Evolutionary conservation across 2,329 filamentous ascomycete species (phyloP).

Genomic region (Ascochyta clinopodiicola): DNA sequence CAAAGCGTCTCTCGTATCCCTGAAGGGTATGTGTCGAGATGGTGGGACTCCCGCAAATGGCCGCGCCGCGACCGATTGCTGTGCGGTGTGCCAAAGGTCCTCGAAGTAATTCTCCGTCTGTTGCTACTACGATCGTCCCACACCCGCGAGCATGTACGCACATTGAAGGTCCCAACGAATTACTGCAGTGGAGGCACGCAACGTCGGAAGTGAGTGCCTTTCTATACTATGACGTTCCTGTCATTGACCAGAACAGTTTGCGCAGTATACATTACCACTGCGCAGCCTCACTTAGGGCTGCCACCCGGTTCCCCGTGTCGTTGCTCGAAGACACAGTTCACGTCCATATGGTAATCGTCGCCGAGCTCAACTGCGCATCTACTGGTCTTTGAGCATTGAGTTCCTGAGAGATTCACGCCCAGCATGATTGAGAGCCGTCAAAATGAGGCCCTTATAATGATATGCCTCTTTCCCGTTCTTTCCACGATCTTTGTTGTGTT

Average conservation of each 20-base stretch:
- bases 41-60: constrained; percentile 14
- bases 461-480: constrained; percentile 37
- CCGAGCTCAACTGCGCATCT: background rate
- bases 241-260: constrained; percentile 1
- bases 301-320: constrained; percentile 2
- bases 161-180: background rate
- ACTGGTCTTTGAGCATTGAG: constrained; percentile 1
- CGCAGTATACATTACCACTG: background rate
- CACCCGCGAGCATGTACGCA: background rate
- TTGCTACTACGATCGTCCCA: constrained; percentile 8
- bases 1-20: constrained; percentile 8
- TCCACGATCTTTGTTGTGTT: constrained; percentile 36
- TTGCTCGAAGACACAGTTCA: background rate
- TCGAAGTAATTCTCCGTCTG: constrained; percentile 1
- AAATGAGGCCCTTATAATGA: constrained; percentile 32
- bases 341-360: constrained; percentile 2
- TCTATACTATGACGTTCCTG: background rate
- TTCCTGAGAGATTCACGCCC: background rate
- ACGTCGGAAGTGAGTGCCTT: background rate
- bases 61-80: constrained; percentile 5
- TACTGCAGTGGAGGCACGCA: background rate
- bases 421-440: constrained; percentile 40
- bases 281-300: constrained; percentile 2
- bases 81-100: background rate
- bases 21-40: constrained; percentile 12